Percentiles rank a stretch among this genome's conserved stretches.
phyloP scores from a whole-genome alignment of 2,329 filamentous ascomycete genomes.

The Juglanconis juglandina region DNA sequence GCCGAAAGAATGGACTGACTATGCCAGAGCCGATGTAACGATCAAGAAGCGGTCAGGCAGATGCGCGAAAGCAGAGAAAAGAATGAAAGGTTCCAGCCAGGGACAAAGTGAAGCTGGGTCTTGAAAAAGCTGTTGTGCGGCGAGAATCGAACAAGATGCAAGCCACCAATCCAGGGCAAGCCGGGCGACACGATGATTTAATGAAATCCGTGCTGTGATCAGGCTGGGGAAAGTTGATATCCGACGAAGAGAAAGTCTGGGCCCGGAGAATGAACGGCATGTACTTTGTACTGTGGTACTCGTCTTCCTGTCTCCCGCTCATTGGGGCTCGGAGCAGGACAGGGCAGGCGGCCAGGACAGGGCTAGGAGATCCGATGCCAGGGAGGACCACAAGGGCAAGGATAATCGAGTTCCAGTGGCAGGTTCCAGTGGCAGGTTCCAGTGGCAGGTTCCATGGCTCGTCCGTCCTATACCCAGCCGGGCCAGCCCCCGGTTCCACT shows the following conservation, averaged over 20 bases:
- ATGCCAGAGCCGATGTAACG: background rate
- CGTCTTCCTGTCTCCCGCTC: slow-evolving; percentile 16
- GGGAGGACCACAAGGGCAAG: background rate
- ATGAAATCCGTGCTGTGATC: slow-evolving; percentile 14
- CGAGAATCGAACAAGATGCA: background rate
- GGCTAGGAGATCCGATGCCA: slow-evolving; percentile 9
- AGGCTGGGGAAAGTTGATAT: slow-evolving; percentile 14
- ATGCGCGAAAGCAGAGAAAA: background rate
- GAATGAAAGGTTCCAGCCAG: slow-evolving; percentile 1
- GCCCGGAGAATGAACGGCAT: slow-evolving; percentile 6
- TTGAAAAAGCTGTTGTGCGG: background rate
- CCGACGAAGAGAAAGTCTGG: slow-evolving; percentile 7
- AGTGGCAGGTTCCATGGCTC: background rate
- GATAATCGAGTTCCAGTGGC: background rate
- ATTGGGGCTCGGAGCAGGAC: slow-evolving; percentile 13
- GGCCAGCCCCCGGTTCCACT: background rate
- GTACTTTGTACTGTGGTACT: background rate
- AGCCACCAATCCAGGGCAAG: slow-evolving; percentile 7
- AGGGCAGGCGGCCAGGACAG: slow-evolving; percentile 3
- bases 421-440: background rate
- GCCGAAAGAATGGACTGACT: background rate
- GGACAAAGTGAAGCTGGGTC: background rate
- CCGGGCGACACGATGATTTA: slow-evolving; percentile 17
- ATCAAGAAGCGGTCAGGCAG: background rate
- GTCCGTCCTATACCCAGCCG: background rate